Evolutionary conservation across 2,329 filamentous ascomycete species (phyloP).

Genomic region (Ophiostoma pallidulum): DNA sequence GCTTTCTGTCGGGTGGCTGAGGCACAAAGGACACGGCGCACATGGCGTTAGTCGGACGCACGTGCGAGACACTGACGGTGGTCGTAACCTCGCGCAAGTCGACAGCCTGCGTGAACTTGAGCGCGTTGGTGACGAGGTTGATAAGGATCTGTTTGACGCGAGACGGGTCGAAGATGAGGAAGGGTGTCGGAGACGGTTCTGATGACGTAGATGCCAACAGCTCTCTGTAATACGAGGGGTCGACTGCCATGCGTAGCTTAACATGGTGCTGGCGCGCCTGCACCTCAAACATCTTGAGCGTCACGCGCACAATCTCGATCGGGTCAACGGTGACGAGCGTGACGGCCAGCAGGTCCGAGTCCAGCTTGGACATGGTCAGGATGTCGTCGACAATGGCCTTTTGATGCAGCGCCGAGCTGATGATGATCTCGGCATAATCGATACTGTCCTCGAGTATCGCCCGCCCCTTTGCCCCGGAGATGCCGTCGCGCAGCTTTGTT

Average conservation of each 20-base stretch:
- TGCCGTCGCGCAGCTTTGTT: constrained; percentile 30
- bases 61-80: constrained; percentile 34
- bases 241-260: constrained; percentile 52
- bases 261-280: constrained; percentile 63
- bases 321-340: constrained; percentile 62
- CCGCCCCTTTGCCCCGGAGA: constrained; percentile 11
- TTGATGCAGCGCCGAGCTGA: constrained; percentile 69
- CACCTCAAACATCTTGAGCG: constrained; percentile 69
- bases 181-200: no score
- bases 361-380: constrained; percentile 63
- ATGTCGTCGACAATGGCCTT: constrained; percentile 72
- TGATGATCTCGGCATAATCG: constrained; percentile 68
- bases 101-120: constrained; percentile 67
- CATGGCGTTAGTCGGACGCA: constrained; percentile 29
- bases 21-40: constrained; percentile 54
- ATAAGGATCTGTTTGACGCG: constrained; percentile 70
- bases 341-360: constrained; percentile 64
- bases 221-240: constrained; percentile 43
- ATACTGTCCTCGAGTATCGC: constrained; percentile 50
- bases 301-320: constrained; percentile 53
- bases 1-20: constrained; percentile 24
- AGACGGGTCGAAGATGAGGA: constrained; percentile 61
- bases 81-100: constrained; percentile 46
- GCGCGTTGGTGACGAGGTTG: constrained; percentile 70
- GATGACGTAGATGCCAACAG: constrained; percentile 2